Evolutionary conservation across 805 yeast species (phyloP), one percentile per base, ranked within the genome.

Genomic region (Saccharomycopsis vini): DNA sequence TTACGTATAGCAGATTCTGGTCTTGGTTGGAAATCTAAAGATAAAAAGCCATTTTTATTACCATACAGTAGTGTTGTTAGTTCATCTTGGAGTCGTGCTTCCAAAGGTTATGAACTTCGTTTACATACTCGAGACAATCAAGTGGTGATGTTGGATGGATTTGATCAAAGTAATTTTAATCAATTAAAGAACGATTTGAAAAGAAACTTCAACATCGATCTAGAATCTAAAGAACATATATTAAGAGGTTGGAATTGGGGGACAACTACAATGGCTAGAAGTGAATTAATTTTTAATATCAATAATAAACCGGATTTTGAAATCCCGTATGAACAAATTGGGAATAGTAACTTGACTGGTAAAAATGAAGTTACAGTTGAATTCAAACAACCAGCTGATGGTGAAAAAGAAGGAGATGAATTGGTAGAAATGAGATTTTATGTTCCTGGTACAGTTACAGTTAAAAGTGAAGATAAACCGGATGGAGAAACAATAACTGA

Each of bases 191-290:
- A 75, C 57, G 95, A 89, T 52, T 69, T 92, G 53, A 88, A 83
- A 57, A 71, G 88, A 53, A 75, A 82, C 56, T 86, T 88, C 62
- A 70, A 69, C 44, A 67, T 85, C 35, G 74, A 75, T 44, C 70
- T 92, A 46, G 97, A 92, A 54, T 81, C 74, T 50, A 77, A 72
- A 55, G 97, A 90, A 56, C 98, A 92, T 63, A 83, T 96, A 3
- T 67, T 92, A 52, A 77, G 96, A 66, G 99, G 99, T 26, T 92
- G 98, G 98, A 92, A 92, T 63, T 92, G 98, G 98, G 99, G 99
- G 43, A 79, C 81, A 51, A 72, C 90, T 13, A 95, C 89, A 60
- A 75, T 92, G 59, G 95, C 95, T 18, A 76, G 95, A 61, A 85
- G 87, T 54, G 98, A 92, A 62, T 68, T 92, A 61, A 76, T 86